These are phyloP conservation scores for Cladosporium oxysporum DNA, from an alignment of 2,329 filamentous ascomycete species.

Conservation along the genomic window DNA sequence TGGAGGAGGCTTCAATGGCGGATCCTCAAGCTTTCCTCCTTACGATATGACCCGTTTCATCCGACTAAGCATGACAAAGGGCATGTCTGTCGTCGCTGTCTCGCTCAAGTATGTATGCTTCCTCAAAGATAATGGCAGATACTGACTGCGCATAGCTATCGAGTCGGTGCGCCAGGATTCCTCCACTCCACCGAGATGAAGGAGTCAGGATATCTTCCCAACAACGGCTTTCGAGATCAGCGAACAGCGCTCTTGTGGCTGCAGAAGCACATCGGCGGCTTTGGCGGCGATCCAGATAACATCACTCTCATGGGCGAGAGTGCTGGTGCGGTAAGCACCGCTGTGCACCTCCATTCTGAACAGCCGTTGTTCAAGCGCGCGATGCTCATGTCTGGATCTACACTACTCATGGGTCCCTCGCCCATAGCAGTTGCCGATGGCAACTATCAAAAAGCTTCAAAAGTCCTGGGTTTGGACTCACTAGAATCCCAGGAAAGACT, in stretches of 20 bases:
- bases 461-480: slow-evolving; percentile 43
- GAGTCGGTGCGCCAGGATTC: slow-evolving; percentile 48
- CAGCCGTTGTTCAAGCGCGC: slow-evolving; percentile 45
- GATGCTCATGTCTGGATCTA: slow-evolving; percentile 47
- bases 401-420: slow-evolving; percentile 44
- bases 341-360: slow-evolving; percentile 37
- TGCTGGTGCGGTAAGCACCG: slow-evolving; percentile 47
- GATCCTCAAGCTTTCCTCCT: slow-evolving; percentile 56
- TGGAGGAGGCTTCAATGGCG: slow-evolving; percentile 53
- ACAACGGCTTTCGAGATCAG: slow-evolving; percentile 35
- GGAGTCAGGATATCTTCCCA: slow-evolving; percentile 29
- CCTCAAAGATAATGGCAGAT: slow-evolving; percentile 17
- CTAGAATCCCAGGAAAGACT: slow-evolving; percentile 44
- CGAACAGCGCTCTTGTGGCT: slow-evolving; percentile 42
- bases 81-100: slow-evolving; percentile 49
- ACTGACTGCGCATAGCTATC: slow-evolving; percentile 42
- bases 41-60: slow-evolving; percentile 52
- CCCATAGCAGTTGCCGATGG: slow-evolving; percentile 43
- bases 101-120: slow-evolving; percentile 32
- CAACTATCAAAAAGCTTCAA: slow-evolving; percentile 44
- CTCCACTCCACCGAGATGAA: slow-evolving; percentile 29
- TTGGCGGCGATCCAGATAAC: slow-evolving; percentile 42
- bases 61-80: slow-evolving; percentile 45
- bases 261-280: slow-evolving; percentile 39
- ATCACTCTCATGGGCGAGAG: slow-evolving; percentile 50